A percentile compares a stretch with the other conserved stretches of the same genome.
phyloP scores from a whole-genome alignment of 2,329 filamentous ascomycete species.

The Paecilomyces formosus region DNA sequence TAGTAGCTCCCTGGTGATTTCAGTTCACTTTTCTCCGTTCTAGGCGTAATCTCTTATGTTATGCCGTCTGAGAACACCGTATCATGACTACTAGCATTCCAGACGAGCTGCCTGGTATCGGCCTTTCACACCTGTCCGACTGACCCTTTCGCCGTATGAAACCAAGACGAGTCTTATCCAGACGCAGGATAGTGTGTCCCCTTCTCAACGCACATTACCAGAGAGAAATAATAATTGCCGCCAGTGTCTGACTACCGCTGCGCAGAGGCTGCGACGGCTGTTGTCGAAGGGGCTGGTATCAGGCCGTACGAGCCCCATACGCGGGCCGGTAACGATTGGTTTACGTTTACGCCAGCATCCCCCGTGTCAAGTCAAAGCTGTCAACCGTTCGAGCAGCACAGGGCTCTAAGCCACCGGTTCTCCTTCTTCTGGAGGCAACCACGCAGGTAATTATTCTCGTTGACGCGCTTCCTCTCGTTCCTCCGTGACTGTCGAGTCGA shows the following conservation, averaged over 20 bases:
- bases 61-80: too few species aligned
- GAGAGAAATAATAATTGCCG: background rate
- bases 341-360: background rate
- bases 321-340: background rate
- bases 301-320: background rate
- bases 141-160: background rate
- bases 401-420: background rate
- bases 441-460: background rate
- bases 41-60: background rate
- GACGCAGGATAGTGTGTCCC: background rate
- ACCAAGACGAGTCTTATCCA: background rate
- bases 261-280: background rate
- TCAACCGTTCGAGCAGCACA: background rate
- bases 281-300: background rate
- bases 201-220: background rate
- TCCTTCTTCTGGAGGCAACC: background rate
- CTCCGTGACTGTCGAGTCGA: conserved; percentile 5
- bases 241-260: background rate
- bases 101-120: background rate
- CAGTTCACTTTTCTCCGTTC: background rate
- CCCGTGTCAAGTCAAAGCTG: background rate
- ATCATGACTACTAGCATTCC: background rate
- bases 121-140: background rate
- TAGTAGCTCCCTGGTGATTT: background rate
- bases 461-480: conserved; percentile 4